Evolutionary conservation across 257 asterid species (phyloP), one percentile per base, ranked within the genome.

Genomic region (Solanum etuberosum): DNA sequence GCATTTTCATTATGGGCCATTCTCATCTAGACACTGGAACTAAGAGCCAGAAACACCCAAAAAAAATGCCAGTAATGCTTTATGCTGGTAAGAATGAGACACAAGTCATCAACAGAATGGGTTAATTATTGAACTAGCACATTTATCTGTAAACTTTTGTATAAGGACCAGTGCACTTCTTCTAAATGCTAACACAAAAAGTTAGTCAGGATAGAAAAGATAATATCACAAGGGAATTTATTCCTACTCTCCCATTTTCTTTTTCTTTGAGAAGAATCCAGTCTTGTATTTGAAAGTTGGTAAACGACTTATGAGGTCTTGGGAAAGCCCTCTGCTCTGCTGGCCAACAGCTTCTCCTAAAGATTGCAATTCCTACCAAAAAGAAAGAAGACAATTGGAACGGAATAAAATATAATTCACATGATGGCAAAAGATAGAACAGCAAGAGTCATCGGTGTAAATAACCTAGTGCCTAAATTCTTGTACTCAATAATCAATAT

Each of bases 341-440:
- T 88, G 91, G 86, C 98, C 98, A 84, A 94, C 90, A 70, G 95
- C 90, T 68, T 95, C 98, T 85, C 98, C 98, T 51, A 95, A 93
- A 34, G 89, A 87, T 89, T 92, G 98, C 92, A 94, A 89, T 89
- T 97, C 98, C 99, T 97, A 77, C 84, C 76, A 80, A 38, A 57
- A 88, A 84, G 61, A 86, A 74, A 74, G 85, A 86, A 9, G 80
- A 37, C 43, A 48, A 48, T 31, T 13, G 8, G 7, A 48, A 81
- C 1, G 12, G 31, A 59, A 31, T 31, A 81, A 31, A 48, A 46
- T 71, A 82, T 71, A 9, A 25, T 61, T 83, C 76, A 25, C 83
- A n/a, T 11, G 67, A 57, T 54, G 34, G 32, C 34, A 59, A 25
- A 65, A 29, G 21, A 85, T 48, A 84, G 25, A 70, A 20, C 2